phyloP scores from a whole-genome alignment of 23 red algal genomes.

The Gracilaria caudata region DNA sequence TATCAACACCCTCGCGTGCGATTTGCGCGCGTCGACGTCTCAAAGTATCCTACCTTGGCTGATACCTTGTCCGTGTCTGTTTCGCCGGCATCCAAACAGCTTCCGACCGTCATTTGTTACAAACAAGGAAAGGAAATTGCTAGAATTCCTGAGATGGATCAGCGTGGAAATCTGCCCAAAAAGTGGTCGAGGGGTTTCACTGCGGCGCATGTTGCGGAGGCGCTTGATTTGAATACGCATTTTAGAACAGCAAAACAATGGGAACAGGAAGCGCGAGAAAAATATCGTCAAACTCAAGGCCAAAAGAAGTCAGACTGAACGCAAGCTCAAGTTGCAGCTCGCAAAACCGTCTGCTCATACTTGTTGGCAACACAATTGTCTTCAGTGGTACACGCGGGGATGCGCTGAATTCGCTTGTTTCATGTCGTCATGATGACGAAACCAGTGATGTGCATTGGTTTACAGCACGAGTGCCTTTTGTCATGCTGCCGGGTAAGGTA shows the following conservation, averaged over 20 bases:
- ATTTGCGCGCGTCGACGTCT: constrained; percentile 70
- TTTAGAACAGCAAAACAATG: constrained; percentile 56
- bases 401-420: too few relatives aligned
- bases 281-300: constrained; percentile 9
- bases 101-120: constrained; percentile 72
- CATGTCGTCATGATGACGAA: too few relatives aligned
- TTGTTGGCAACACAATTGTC: neutral
- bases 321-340: too few relatives aligned
- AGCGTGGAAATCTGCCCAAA: constrained; percentile 9
- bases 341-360: neutral
- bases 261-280: constrained; percentile 55
- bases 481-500: too few relatives aligned
- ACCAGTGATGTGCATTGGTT: too few relatives aligned
- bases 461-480: too few relatives aligned
- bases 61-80: constrained; percentile 47
- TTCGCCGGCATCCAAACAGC: constrained; percentile 50
- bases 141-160: constrained; percentile 48
- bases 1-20: constrained; percentile 64
- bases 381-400: too few relatives aligned
- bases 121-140: constrained; percentile 72
- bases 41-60: constrained; percentile 52
- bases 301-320: constrained; percentile 45
- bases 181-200: constrained; percentile 64
- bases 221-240: constrained; percentile 40
- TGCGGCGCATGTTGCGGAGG: constrained; percentile 45